Evolutionary conservation across 1,139 yeast species (phyloP).

Genomic region (Hemisphaericaspora xylanilytica): DNA sequence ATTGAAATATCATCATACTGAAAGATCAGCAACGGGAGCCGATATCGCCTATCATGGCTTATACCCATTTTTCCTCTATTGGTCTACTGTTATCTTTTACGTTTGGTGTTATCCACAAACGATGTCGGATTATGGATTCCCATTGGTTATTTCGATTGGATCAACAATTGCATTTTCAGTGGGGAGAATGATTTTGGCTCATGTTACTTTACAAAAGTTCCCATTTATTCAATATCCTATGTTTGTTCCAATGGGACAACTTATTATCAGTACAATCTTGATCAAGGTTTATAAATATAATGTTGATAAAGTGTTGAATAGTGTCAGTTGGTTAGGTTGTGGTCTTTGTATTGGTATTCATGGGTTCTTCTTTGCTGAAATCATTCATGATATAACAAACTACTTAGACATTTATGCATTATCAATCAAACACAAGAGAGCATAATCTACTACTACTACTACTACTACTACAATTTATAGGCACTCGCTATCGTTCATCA

Average conservation of each 20-base stretch:
- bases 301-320: conserved; percentile 37
- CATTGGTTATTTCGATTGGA: conserved; percentile 69
- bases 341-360: conserved; percentile 79
- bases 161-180: conserved; percentile 77
- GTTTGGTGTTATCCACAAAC: conserved; percentile 51
- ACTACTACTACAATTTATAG: no score
- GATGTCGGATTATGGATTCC: conserved; percentile 48
- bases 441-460: conserved; percentile 20
- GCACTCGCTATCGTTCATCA: no score
- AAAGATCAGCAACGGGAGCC: conserved; percentile 25
- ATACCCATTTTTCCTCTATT: conserved; percentile 68
- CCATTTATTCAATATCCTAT: conserved; percentile 73
- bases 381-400: conserved; percentile 77
- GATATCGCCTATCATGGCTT: conserved; percentile 59
- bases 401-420: conserved; percentile 85
- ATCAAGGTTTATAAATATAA: conserved; percentile 39
- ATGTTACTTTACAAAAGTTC: conserved; percentile 74
- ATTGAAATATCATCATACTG: conserved; percentile 18
- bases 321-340: conserved; percentile 67
- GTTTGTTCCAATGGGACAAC: conserved; percentile 62
- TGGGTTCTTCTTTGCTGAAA: conserved; percentile 74
- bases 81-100: conserved; percentile 50
- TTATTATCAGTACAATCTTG: conserved; percentile 41
- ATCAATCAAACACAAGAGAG: conserved; percentile 76
- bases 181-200: conserved; percentile 87